phyloP scores from a whole-genome alignment of 2,329 filamentous ascomycete genomes.

The Ophiocordyceps camponoti-rufipedis region DNA sequence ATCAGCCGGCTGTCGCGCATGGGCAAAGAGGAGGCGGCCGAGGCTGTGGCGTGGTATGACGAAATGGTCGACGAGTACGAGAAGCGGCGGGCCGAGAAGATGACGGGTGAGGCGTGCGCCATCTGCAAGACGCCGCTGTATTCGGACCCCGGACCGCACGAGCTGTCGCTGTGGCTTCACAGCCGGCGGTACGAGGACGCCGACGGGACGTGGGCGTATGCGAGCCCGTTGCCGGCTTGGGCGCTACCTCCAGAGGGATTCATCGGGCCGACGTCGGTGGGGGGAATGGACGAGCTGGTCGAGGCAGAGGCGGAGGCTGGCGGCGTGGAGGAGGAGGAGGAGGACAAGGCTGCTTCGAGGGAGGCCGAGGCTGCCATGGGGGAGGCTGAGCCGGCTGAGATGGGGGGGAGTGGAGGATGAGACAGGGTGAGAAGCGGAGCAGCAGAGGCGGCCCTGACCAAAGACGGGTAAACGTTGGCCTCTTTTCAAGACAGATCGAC shows the following conservation, averaged over 20 bases:
- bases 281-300: constrained; percentile 39
- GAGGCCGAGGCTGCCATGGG: background rate
- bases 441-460: too few relatives aligned
- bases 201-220: constrained; percentile 71
- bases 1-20: constrained; percentile 71
- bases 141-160: constrained; percentile 77
- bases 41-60: constrained; percentile 84
- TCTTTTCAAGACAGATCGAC: too few relatives aligned
- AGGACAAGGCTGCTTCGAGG: background rate
- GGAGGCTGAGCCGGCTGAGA: background rate
- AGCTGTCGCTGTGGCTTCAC: constrained; percentile 86
- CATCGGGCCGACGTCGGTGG: constrained; percentile 52
- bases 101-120: constrained; percentile 70
- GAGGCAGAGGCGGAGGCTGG: constrained; percentile 28
- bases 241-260: constrained; percentile 60
- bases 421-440: too few relatives aligned
- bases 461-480: too few relatives aligned
- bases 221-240: constrained; percentile 72
- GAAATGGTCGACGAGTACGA: constrained; percentile 85
- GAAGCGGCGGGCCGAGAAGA: constrained; percentile 78
- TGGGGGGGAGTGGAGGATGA: too few relatives aligned
- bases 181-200: constrained; percentile 77
- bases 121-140: constrained; percentile 79
- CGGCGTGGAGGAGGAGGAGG: constrained; percentile 3
- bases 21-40: constrained; percentile 85